These are phyloP conservation scores for Eutypa lata DNA, from an alignment of 2,329 filamentous ascomycete genomes.

Conservation along the genomic window DNA sequence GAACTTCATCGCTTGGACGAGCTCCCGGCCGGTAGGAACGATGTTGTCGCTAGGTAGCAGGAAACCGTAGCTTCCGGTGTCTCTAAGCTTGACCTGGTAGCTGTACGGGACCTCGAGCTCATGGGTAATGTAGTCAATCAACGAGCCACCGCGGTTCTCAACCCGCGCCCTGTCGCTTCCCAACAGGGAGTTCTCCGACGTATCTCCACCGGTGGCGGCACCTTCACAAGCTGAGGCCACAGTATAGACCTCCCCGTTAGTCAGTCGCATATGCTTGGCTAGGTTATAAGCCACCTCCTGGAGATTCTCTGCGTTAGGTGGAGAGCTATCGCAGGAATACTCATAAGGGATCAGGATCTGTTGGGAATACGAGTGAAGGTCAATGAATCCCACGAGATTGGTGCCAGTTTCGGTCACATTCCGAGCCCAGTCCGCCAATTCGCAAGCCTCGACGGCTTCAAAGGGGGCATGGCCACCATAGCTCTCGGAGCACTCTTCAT, in stretches of 20 bases:
- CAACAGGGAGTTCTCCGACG: conserved; percentile 15
- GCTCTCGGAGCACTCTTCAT: conserved; percentile 86
- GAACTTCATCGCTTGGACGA: conserved; percentile 78
- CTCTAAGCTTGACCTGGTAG: conserved; percentile 91
- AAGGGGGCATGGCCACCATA: conserved; percentile 84
- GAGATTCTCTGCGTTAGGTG: conserved; percentile 86
- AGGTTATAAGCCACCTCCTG: conserved; percentile 86
- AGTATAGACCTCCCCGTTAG: conserved; percentile 70
- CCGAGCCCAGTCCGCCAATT: conserved; percentile 76
- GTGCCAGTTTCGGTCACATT: conserved; percentile 71
- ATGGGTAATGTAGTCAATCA: conserved; percentile 94
- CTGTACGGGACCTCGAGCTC: conserved; percentile 78
- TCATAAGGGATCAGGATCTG: conserved; percentile 91
- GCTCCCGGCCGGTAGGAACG: conserved; percentile 82
- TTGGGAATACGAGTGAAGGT: conserved; percentile 93
- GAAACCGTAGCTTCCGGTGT: conserved; percentile 93
- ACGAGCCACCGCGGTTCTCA: conserved; percentile 77
- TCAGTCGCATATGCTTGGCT: conserved; percentile 82
- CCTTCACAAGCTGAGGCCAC: conserved; percentile 86
- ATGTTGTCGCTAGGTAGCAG: conserved; percentile 84
- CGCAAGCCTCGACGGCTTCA: conserved; percentile 73
- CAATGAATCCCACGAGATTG: conserved; percentile 79
- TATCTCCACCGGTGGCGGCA: conserved; percentile 47
- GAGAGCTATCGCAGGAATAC: conserved; percentile 73
- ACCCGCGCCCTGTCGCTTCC: conserved; percentile 43